Conservation (phyloP, 805 yeast species). For the Ogataea methanolica region DNA sequence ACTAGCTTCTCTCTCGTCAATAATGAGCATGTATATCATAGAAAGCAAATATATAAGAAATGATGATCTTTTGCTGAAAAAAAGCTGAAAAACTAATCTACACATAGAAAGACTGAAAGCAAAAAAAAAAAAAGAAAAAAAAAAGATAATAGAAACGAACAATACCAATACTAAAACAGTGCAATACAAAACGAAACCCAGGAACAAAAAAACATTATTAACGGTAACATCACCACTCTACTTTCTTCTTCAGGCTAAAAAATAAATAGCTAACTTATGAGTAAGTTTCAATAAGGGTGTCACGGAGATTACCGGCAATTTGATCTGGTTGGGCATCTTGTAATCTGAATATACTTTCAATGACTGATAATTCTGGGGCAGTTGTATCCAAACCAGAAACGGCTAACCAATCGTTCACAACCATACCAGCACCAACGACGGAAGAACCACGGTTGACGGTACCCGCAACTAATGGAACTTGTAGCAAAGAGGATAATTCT, state of each 20-base stretch:
- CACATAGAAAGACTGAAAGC: background rate
- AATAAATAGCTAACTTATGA: constrained; percentile 37
- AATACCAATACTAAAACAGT: background rate
- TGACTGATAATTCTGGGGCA: constrained; percentile 95
- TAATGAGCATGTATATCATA: no score
- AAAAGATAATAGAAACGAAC: background rate
- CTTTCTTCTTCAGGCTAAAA: no score
- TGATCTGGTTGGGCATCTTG: constrained; percentile 90
- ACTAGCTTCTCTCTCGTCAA: no score
- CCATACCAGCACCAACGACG: constrained; percentile 98
- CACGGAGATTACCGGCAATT: constrained; percentile 80
- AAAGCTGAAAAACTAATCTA: background rate
- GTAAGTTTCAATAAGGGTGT: constrained; percentile 88
- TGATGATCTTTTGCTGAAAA: background rate
- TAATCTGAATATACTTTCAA: constrained; percentile 91
- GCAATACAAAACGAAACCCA: background rate
- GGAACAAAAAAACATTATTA: background rate
- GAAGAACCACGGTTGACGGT: constrained; percentile 97
- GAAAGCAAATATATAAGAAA: background rate
- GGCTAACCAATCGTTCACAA: constrained; percentile 96
- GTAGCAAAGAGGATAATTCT: constrained; percentile 90
- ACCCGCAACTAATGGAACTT: constrained; percentile 98
- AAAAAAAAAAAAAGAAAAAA: background rate
- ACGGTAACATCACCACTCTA: no score
- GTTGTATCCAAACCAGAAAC: constrained; percentile 97